These are phyloP conservation scores for Alternaria gaisen DNA, from an alignment of 2,329 filamentous ascomycete genomes.

Conservation along the genomic window DNA sequence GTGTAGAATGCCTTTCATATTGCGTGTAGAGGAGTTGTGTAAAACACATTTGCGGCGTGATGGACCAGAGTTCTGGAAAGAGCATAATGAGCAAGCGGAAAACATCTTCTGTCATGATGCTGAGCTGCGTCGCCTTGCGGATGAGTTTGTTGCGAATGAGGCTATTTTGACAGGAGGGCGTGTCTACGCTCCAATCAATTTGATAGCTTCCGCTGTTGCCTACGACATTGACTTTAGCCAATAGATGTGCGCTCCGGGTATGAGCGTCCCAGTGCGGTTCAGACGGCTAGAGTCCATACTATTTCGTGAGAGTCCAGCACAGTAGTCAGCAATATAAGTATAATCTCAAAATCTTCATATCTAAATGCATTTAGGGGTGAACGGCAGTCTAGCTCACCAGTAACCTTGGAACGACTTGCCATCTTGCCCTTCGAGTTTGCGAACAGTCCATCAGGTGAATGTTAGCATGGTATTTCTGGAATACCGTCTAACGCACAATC, in stretches of 20 bases:
- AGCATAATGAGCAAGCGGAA: background rate
- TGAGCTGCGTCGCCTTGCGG: background rate
- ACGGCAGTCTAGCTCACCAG: too few relatives aligned
- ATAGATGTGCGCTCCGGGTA: background rate
- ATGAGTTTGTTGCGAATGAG: background rate
- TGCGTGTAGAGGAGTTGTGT: background rate
- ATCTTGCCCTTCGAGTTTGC: background rate
- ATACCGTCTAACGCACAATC: background rate
- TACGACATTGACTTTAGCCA: background rate
- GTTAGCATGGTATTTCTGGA: background rate
- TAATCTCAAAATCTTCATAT: too few relatives aligned
- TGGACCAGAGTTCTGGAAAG: background rate
- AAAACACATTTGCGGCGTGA: background rate
- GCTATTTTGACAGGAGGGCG: background rate
- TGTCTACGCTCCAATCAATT: too few relatives aligned
- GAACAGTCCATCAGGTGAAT: background rate
- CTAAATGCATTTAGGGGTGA: too few relatives aligned
- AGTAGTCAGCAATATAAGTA: too few relatives aligned
- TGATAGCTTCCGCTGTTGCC: too few relatives aligned
- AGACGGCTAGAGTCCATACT: background rate
- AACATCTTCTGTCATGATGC: background rate
- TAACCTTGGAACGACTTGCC: background rate
- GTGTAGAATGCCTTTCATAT: background rate
- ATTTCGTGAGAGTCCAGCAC: too few relatives aligned
- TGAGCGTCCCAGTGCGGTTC: background rate